Conservation (phyloP, 805 yeast species). For the Candida hungchunana region DNA sequence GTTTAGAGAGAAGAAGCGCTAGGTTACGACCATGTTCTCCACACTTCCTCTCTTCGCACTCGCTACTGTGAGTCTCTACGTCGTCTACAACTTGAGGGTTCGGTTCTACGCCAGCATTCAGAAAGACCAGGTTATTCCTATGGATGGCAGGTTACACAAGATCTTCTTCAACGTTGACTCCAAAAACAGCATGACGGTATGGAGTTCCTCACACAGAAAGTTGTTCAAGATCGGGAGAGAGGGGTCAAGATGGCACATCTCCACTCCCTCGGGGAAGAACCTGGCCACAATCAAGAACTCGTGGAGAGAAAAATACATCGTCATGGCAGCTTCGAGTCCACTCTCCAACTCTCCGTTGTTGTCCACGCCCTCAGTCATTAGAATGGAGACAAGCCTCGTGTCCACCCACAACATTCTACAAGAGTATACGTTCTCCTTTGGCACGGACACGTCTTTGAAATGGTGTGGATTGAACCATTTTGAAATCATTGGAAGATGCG, state of each 20-base stretch:
- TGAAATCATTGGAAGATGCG: constrained; percentile 17
- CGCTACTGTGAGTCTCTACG: constrained; percentile 1
- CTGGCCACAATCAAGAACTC: constrained; percentile 19
- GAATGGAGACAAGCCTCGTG: constrained; percentile 9
- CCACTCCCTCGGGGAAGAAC: constrained; percentile 7
- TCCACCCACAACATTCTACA: neutral
- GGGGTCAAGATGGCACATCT: constrained; percentile 19
- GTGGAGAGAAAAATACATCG: constrained; percentile 17
- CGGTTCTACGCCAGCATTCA: constrained; percentile 4
- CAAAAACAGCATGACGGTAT: constrained; percentile 6
- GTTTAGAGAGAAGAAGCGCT: no score
- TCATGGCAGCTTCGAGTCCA: constrained; percentile 7
- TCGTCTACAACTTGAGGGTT: neutral
- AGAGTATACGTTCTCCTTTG: constrained; percentile 17
- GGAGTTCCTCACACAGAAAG: constrained; percentile 5
- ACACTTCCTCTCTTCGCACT: neutral
- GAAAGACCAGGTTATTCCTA: constrained; percentile 12
- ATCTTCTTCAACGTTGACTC: constrained; percentile 8
- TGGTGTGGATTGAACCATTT: constrained; percentile 24
- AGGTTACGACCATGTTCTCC: no score
- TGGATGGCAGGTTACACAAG: constrained; percentile 7
- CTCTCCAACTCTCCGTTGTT: constrained; percentile 16
- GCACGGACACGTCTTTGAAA: constrained; percentile 14
- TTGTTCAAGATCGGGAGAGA: constrained; percentile 15
- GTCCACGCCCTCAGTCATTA: constrained; percentile 20